Base-by-base conservation (phyloP, 1,139 yeast genomes). In the Blastobotrys arbuscula region DNA sequence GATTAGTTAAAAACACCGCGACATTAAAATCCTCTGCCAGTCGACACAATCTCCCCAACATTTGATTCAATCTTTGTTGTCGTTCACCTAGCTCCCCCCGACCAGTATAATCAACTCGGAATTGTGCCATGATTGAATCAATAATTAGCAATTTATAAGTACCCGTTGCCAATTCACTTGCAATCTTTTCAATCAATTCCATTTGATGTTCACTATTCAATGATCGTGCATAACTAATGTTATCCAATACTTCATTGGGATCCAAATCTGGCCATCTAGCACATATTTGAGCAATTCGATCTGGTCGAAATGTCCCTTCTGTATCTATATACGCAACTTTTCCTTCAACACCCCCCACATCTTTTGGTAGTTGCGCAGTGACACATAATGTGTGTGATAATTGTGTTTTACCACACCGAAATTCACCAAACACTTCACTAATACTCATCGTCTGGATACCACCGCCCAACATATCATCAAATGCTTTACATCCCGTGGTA, bases 371-470 rank as follows among this genome's bases (percentile, higher is more conserved):
- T 57, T 79, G 84, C 2, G 82, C 70, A 1, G 82, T 74, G 2
- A 79, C 82, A 60, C 84, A 79, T 44, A 79, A 61, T 0, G 83
- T 78, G 54, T 78, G 83, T 1, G 82, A 76, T 62, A 79, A 61
- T 57, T 79, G 83, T 7, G 82, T 78, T 59, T 79, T 78, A 45
- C 83, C 83, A 53, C 82, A 78, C 50, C 84, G 67, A 55, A 76
- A 79, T 57, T 79, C 84, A 2, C 84, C 84, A 66, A 77, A 79
- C 1, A 79, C 84, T 57, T 79, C 84, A 0, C 81, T 77, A 31
- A 79, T 72, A 47, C 81, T 74, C 83, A 79, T 79, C 0, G 83
- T 76, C 67, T 73, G 75, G 20, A 79, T 64, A 0, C 84, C 83
- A 10, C 82, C 83, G 13, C 83, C 83, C 12, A 79, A 65, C 36